Evolutionary conservation across 768 basidiomycete genomes (phyloP).

Genomic region (Termitomyces sp.): DNA sequence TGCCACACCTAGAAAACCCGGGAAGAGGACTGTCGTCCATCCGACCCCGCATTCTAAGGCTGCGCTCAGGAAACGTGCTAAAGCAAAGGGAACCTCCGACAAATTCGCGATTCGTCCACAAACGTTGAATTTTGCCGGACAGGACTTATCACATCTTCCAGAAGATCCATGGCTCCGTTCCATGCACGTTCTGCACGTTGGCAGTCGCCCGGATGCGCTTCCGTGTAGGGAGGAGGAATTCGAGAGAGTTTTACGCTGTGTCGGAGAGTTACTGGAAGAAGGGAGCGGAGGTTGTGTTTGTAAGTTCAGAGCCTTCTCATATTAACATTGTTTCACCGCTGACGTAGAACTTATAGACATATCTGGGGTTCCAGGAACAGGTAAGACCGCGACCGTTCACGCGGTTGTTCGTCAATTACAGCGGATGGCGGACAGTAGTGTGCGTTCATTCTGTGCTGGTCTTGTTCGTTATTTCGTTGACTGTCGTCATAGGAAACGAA

Average conservation of each 20-base stretch:
- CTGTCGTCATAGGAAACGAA: conserved; percentile 68
- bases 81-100: conserved; percentile 13
- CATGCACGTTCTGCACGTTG: conserved; percentile 91
- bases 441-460: conserved; percentile 30
- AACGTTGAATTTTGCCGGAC: conserved; percentile 26
- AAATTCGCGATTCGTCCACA: conserved; percentile 25
- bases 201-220: conserved; percentile 83
- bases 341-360: conserved; percentile 61
- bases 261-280: conserved; percentile 85
- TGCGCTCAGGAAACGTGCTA: conserved; percentile 46
- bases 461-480: neutral
- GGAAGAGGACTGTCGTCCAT: conserved; percentile 41
- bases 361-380: conserved; percentile 97
- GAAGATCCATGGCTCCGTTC: conserved; percentile 81
- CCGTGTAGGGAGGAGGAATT: conserved; percentile 91
- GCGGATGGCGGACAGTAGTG: conserved; percentile 79
- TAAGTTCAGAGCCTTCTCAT: conserved; percentile 35
- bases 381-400: conserved; percentile 98
- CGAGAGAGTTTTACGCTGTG: conserved; percentile 63
- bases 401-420: conserved; percentile 88
- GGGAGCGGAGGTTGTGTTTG: conserved; percentile 96
- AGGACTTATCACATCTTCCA: conserved; percentile 52
- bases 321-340: conserved; percentile 2
- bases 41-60: conserved; percentile 80
- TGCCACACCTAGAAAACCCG: conserved; percentile 30